Evolutionary conservation across 129 eudicot genomes (phyloP).

Genomic region (Pseudognaphalium luteoalbum): DNA sequence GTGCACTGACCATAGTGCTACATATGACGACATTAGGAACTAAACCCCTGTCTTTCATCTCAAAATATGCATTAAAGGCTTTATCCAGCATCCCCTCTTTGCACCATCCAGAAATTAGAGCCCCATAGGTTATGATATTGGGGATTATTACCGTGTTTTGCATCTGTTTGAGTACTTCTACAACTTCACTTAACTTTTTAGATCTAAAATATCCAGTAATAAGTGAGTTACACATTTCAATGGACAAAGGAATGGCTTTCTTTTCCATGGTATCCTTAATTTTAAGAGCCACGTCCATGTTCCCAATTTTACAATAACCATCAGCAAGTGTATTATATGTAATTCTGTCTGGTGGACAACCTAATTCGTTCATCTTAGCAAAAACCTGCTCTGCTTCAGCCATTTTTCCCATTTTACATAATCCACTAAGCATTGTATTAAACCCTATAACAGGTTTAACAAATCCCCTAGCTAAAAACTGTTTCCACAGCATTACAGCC

Average conservation of each 20-base stretch:
- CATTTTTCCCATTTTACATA: constrained; percentile 80
- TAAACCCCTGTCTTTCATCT: constrained; percentile 66
- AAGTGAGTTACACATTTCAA: constrained; percentile 70
- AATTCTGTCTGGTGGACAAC: constrained; percentile 70
- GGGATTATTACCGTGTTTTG: constrained; percentile 44
- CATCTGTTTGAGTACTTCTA: constrained; percentile 52
- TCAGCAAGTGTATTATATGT: constrained; percentile 75
- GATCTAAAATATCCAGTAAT: constrained; percentile 59
- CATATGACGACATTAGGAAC: constrained; percentile 61
- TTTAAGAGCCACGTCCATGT: constrained; percentile 56
- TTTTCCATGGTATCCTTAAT: constrained; percentile 59
- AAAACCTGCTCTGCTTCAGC: constrained; percentile 66
- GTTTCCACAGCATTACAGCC: constrained; percentile 73
- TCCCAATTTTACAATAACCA: constrained; percentile 70
- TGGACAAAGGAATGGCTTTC: constrained; percentile 42
- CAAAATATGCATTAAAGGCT: constrained; percentile 55
- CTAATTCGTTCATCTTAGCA: constrained; percentile 53
- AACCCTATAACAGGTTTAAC: constrained; percentile 41
- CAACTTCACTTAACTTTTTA: constrained; percentile 37
- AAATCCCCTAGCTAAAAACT: constrained; percentile 56
- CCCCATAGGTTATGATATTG: constrained; percentile 68
- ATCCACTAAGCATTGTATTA: constrained; percentile 77
- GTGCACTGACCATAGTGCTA: constrained; percentile 60
- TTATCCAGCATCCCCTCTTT: constrained; percentile 64
- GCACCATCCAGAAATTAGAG: constrained; percentile 84